phyloP scores from a whole-genome alignment of 73 alveolate genomes.

The Paramecium primaurelia region DNA sequence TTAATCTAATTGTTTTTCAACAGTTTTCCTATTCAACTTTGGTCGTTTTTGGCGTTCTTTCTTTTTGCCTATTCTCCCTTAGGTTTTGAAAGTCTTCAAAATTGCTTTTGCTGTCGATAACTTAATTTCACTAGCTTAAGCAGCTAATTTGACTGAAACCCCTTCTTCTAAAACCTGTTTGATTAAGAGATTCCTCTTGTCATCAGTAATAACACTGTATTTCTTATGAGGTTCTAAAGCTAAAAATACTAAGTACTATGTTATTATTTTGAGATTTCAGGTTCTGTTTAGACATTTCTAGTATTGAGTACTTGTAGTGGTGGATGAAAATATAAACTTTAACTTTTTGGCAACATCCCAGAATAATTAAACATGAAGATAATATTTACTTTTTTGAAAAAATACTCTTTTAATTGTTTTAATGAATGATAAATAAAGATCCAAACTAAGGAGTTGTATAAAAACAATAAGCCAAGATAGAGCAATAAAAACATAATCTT shows the following conservation, averaged over 20 bases:
- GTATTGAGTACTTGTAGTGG: background rate
- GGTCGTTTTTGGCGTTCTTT: background rate
- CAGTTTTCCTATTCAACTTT: background rate
- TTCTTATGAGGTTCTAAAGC: background rate
- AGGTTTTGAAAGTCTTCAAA: constrained; percentile 33
- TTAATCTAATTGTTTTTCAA: background rate
- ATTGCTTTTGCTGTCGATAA: constrained; percentile 59
- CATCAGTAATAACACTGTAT: constrained; percentile 22
- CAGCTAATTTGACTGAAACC: constrained; percentile 36
- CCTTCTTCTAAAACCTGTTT: constrained; percentile 15
- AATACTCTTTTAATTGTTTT: background rate
- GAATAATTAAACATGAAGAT: constrained; percentile 1
- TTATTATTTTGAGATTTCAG: background rate
- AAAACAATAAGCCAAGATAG: background rate
- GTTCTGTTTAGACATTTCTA: background rate
- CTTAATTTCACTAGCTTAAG: constrained; percentile 25
- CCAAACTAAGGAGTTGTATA: background rate
- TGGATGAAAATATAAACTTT: background rate
- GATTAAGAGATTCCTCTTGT: background rate
- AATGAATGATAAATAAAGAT: background rate
- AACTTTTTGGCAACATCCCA: background rate
- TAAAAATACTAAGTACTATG: background rate
- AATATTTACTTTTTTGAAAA: background rate
- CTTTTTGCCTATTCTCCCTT: constrained; percentile 59
- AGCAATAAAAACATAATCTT: background rate